These are phyloP conservation scores for Phylloporus scabripes DNA, from an alignment of 768 basidiomycete genomes.

Conservation along the genomic window DNA sequence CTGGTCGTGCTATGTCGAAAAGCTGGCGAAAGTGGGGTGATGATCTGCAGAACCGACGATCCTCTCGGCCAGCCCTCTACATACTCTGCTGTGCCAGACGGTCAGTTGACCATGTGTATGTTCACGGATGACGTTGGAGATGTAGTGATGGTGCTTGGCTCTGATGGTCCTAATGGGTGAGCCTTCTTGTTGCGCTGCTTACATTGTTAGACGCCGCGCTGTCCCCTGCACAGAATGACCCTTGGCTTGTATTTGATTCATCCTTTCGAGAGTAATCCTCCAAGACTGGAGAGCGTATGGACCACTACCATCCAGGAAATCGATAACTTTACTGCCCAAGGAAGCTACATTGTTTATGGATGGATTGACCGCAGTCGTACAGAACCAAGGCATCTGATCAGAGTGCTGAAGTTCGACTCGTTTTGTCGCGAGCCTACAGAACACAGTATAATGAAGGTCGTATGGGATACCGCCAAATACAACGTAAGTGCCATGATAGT, in stretches of 20 bases:
- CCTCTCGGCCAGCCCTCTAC: not conserved
- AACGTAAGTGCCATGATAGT: not conserved
- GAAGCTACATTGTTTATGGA: conserved; percentile 7
- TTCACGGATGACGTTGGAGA: conserved; percentile 1
- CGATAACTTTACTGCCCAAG: not conserved
- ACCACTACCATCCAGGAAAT: not conserved
- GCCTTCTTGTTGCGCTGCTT: not conserved
- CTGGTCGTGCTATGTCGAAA: conserved; percentile 5
- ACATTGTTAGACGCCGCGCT: not conserved
- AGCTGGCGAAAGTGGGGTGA: not conserved
- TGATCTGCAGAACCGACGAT: conserved; percentile 3
- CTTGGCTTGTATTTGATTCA: conserved; percentile 2
- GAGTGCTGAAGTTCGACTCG: not conserved
- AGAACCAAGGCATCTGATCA: not conserved
- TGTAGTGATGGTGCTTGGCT: conserved; percentile 3
- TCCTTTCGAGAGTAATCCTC: not conserved
- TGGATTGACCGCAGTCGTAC: conserved; percentile 2
- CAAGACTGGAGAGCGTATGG: not conserved
- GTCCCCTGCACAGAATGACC: not conserved
- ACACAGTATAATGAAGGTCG: not conserved
- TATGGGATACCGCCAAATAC: not conserved
- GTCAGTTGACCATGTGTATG: conserved; percentile 1
- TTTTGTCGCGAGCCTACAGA: not conserved
- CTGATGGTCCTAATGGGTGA: not conserved
- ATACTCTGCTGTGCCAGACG: not conserved